Base-by-base conservation (phyloP, 2,329 filamentous ascomycete genomes). In the Endothia cerciana region DNA sequence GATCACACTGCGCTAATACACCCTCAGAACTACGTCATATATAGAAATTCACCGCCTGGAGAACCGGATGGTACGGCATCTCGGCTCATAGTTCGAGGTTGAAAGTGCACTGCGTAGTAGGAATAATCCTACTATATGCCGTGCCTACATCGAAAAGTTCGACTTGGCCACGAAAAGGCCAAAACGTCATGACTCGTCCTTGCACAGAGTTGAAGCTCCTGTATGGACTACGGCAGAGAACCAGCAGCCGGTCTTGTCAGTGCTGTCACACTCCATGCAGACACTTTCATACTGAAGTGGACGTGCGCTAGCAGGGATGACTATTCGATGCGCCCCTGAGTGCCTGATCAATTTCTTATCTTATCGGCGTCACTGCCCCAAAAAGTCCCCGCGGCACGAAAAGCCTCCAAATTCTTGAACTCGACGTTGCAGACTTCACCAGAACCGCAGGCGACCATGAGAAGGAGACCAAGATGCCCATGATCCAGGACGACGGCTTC, bases 401-500 rank as follows among this genome's bases (percentile, higher is more conserved):
- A 67, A 58, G 56, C 51, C 60, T 60, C 55, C 25, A 43, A 62
- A 57, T 45, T 57, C 40, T 51, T 19, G 33, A 47, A 30, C 5
- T 41, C 38, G 8, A 30, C 30, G 2, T 22, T 33, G n/a, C 28
- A 43, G 33, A 60, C 43, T 36, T 60, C 28, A 38, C 3, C 43
- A 11, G 19, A n/a, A 33, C 19, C 25, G 15, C 45, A 3, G 30
- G 38, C 25, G 38, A 64, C 41, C 51, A 62, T 66, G 63, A 56
- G 53, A 63, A 57, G 45, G 43, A 49, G 56, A 62, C 63, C 72
- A 80, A 71, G 65, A 88, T 87, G 85, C 79, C 82, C 73, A 75
- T 57, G 49, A 79, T 85, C 69, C 49, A 63, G 40, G 86, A 88
- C 76, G 85, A 88, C 77, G 86, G 85, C 72, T 89, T 89, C 73